Base-by-base conservation (phyloP, 2,329 filamentous ascomycete genomes). In the Epichloe gansuensis region DNA sequence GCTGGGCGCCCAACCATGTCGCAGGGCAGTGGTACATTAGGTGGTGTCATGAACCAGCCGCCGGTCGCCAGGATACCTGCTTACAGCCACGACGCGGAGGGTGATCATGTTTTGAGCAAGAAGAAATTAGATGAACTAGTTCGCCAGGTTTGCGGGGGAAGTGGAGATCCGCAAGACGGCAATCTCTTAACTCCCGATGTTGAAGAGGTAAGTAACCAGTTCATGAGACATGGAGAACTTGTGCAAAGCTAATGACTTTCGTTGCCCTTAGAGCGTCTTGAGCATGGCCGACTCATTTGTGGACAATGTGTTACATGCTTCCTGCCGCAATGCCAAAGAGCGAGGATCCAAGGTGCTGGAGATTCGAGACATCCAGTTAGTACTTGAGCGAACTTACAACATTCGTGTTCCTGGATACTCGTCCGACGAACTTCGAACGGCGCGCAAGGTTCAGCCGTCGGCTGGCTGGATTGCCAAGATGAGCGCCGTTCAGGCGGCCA, bases 41-140 rank as follows among this genome's bases (percentile, higher is more conserved):
- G 85, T 50, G 89, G 89, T 50, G 84, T 93, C 48, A 87, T 96
- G 77, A 84, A 84, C 49, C 89, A 95, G 62, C 90, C 93, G 0
- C 87, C 88, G 2, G 78, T 97, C 55, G 74, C 83, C 51, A 90
- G 89, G 63, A 81, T 88, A 44, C 88, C 89, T 0, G 81, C 83
- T 0, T 95, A 88, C 66, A 87, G 88, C 52, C 82, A 96, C 53
- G 91, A 97, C 65, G 87, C 88, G 34, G 90, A 95, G 64, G 89
- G 89, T 27, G 89, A 96, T 61, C 84, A 90, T 43, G 86, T 98
- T 1, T 74, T 98, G n/a, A 94, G 86, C 71, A 96, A 96, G 79
- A 94, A 95, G 72, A 97, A 95, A 71, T 77, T 98, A 41, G 90
- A 98, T 63, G 91, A 96, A 65, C 77, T 98, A 39, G 90, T 97